These are phyloP conservation scores for Thelephora ganbajun DNA, from an alignment of 768 basidiomycete species.

Conservation along the genomic window DNA sequence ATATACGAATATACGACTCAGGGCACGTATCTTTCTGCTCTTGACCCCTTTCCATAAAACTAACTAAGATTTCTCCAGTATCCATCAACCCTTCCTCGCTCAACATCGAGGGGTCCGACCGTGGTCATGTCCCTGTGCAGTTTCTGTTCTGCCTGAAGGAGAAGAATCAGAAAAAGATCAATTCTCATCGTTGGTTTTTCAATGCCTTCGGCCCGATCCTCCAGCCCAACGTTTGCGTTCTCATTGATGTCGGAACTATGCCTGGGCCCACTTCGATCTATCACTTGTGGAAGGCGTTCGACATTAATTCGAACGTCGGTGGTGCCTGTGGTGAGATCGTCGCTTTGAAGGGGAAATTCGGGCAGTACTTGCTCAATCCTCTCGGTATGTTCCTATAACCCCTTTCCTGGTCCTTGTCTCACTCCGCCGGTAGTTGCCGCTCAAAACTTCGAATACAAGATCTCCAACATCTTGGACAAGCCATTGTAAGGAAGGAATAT, in stretches of 20 bases:
- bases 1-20: slow-evolving; percentile 94
- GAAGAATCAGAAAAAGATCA: slow-evolving; percentile 93
- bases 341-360: slow-evolving; percentile 77
- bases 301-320: slow-evolving; percentile 81
- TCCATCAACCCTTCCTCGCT: slow-evolving; percentile 60
- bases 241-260: slow-evolving; percentile 79
- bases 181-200: slow-evolving; percentile 92
- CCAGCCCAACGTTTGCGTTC: slow-evolving; percentile 85
- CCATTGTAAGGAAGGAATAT: slow-evolving; percentile 34
- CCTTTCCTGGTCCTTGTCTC: neutral
- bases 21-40: slow-evolving; percentile 30
- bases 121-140: slow-evolving; percentile 79
- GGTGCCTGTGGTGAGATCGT: slow-evolving; percentile 97
- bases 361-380: slow-evolving; percentile 69
- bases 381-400: slow-evolving; percentile 19
- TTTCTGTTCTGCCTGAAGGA: slow-evolving; percentile 88
- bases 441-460: slow-evolving; percentile 93
- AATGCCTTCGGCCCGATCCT: slow-evolving; percentile 74
- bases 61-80: slow-evolving; percentile 28
- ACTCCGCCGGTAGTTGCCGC: slow-evolving; percentile 44
- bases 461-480: slow-evolving; percentile 87
- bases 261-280: slow-evolving; percentile 84
- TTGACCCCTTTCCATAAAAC: slow-evolving; percentile 1
- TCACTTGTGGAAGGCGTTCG: slow-evolving; percentile 91
- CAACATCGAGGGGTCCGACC: slow-evolving; percentile 70